A percentile compares a stretch with the other conserved stretches of the same genome.
Evolutionary conservation across 2,329 filamentous ascomycete species (phyloP).

Genomic region (Colletotrichum sp.): DNA sequence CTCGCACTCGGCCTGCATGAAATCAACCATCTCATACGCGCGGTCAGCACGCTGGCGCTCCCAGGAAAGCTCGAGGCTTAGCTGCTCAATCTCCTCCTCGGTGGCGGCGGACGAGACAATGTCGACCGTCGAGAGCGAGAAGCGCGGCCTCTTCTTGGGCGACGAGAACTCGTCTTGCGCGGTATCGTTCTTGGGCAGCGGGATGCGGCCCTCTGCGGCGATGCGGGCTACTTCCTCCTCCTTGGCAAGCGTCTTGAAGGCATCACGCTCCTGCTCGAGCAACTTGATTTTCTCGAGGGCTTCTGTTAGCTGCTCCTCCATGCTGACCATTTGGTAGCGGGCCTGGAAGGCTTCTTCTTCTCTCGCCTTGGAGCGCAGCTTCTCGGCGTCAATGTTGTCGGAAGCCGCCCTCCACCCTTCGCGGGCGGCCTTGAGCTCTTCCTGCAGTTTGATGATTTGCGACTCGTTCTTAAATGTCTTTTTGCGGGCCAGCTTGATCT

Average conservation of each 20-base stretch:
- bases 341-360: slow-evolving; percentile 75
- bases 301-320: slow-evolving; percentile 71
- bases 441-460: slow-evolving; percentile 71
- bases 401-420: slow-evolving; percentile 59
- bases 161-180: slow-evolving; percentile 64
- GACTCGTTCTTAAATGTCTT: slow-evolving; percentile 80
- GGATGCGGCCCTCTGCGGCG: slow-evolving; percentile 73
- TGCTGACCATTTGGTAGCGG: slow-evolving; percentile 67
- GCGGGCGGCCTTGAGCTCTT: slow-evolving; percentile 71
- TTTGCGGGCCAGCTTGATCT: slow-evolving; percentile 72
- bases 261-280: slow-evolving; percentile 76
- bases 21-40: slow-evolving; percentile 76
- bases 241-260: slow-evolving; percentile 73
- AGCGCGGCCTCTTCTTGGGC: slow-evolving; percentile 57
- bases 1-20: slow-evolving; percentile 76
- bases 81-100: slow-evolving; percentile 64
- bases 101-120: slow-evolving; percentile 60
- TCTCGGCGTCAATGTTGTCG: slow-evolving; percentile 66
- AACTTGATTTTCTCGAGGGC: slow-evolving; percentile 67
- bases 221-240: slow-evolving; percentile 77
- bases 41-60: slow-evolving; percentile 69
- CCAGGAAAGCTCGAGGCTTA: slow-evolving; percentile 58
- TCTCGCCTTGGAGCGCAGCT: slow-evolving; percentile 62
- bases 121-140: slow-evolving; percentile 53
- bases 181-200: slow-evolving; percentile 59